Evolutionary conservation across 306 rosid species (phyloP).

Genomic region (Albizia julibrissin): DNA sequence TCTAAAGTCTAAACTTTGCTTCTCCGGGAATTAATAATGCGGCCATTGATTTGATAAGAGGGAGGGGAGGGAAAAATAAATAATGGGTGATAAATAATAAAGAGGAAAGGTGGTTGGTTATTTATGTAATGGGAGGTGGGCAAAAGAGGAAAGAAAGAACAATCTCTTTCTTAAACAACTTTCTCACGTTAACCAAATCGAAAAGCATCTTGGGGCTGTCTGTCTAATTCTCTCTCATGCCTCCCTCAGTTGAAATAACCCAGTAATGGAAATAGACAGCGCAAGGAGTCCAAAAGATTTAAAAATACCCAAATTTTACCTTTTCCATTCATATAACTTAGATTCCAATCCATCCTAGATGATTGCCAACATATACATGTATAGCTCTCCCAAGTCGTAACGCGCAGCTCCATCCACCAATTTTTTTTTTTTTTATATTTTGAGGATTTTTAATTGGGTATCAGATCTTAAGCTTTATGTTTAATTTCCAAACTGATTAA

Average conservation of each 20-base stretch:
- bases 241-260: slow-evolving; percentile 37
- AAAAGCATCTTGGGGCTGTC: slow-evolving; percentile 55
- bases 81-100: background rate
- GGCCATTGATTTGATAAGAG: background rate
- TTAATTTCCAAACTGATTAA: background rate
- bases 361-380: background rate
- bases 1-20: background rate
- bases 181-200: slow-evolving; percentile 99
- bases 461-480: no score
- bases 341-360: slow-evolving; percentile 45
- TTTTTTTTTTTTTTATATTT: no score
- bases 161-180: slow-evolving; percentile 87
- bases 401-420: no score
- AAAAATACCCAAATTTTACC: slow-evolving; percentile 58
- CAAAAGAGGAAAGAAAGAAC: slow-evolving; percentile 51
- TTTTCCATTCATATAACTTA: slow-evolving; percentile 38
- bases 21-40: background rate
- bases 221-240: slow-evolving; percentile 30
- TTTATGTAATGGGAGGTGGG: slow-evolving; percentile 15
- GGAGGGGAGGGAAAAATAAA: no score
- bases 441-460: no score
- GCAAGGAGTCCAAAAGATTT: slow-evolving; percentile 42
- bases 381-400: no score
- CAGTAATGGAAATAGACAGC: slow-evolving; percentile 76
- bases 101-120: background rate